phyloP scores from a whole-genome alignment of 805 yeast species.

The Starmerella kuoi region DNA sequence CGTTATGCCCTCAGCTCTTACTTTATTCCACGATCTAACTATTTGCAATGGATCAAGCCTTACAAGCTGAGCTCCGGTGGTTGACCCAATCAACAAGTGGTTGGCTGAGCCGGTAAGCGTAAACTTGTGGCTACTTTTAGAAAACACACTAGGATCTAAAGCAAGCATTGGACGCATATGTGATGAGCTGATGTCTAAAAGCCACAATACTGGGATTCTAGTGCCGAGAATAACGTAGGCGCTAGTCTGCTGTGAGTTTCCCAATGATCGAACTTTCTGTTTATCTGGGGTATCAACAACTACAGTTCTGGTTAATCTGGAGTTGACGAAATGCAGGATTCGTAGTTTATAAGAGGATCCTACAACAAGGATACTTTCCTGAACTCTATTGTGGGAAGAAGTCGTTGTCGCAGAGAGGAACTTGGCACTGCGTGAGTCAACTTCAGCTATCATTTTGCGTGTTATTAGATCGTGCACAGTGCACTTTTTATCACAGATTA shows the following conservation, averaged over 20 bases:
- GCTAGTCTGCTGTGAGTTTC: neutral
- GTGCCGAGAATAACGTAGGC: conserved; percentile 7
- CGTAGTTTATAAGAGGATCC: conserved; percentile 19
- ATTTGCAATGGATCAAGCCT: conserved; percentile 1
- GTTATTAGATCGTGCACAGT: conserved; percentile 15
- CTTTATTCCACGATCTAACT: neutral
- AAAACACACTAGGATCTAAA: conserved; percentile 5
- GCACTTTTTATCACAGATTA: conserved; percentile 10
- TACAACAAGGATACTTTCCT: conserved; percentile 8
- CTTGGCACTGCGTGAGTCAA: conserved; percentile 12
- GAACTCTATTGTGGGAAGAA: neutral
- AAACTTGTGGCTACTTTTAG: conserved; percentile 6
- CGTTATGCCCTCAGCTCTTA: neutral
- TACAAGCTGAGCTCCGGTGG: neutral
- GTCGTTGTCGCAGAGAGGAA: neutral
- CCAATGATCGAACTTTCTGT: conserved; percentile 9
- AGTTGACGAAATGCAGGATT: neutral
- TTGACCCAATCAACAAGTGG: conserved; percentile 4
- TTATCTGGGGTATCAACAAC: conserved; percentile 10
- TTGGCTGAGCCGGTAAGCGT: conserved; percentile 1
- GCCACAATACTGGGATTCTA: conserved; percentile 6
- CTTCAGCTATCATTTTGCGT: conserved; percentile 4
- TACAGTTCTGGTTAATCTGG: neutral
- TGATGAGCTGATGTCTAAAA: neutral
- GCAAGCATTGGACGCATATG: conserved; percentile 5